phyloP scores from a whole-genome alignment of 1,284 basidiomycete species.

The Ustilago cynodontis region DNA sequence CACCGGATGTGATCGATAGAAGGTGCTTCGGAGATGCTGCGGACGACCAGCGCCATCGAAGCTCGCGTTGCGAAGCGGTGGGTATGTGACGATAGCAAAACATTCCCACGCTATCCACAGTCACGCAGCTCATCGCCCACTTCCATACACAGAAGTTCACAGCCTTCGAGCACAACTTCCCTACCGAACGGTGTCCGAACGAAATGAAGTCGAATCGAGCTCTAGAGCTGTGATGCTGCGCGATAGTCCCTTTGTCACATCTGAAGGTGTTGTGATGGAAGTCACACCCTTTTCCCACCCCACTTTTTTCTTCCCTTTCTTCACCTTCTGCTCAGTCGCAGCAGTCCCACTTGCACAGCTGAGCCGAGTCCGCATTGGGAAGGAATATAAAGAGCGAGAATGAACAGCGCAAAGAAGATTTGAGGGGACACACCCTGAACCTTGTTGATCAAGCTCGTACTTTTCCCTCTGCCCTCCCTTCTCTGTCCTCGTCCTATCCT shows the following conservation, averaged over 20 bases:
- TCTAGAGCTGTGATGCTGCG: neutral
- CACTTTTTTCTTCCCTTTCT: neutral
- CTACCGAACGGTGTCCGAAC: too few species aligned
- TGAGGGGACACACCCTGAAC: constrained; percentile 29
- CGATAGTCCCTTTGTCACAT: neutral
- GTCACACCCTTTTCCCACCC: neutral
- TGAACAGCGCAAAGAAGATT: constrained; percentile 1
- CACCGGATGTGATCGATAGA: neutral
- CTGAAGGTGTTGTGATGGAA: neutral
- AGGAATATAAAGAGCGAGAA: constrained; percentile 5
- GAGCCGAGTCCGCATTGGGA: neutral
- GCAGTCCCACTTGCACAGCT: neutral
- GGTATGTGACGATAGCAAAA: neutral
- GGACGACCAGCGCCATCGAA: neutral
- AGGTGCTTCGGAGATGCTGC: neutral
- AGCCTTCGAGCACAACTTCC: too few species aligned
- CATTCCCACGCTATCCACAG: neutral
- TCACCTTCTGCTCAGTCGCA: neutral
- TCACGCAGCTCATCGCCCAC: neutral
- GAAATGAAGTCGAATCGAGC: too few species aligned
- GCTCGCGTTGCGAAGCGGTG: neutral
- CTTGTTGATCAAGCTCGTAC: constrained; percentile 29
- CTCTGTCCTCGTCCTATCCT: neutral
- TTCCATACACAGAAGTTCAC: too few species aligned
- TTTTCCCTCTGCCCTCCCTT: neutral